Conservation (phyloP, 2,329 filamentous ascomycete genomes). For the Ophidiomyces ophidiicola region DNA sequence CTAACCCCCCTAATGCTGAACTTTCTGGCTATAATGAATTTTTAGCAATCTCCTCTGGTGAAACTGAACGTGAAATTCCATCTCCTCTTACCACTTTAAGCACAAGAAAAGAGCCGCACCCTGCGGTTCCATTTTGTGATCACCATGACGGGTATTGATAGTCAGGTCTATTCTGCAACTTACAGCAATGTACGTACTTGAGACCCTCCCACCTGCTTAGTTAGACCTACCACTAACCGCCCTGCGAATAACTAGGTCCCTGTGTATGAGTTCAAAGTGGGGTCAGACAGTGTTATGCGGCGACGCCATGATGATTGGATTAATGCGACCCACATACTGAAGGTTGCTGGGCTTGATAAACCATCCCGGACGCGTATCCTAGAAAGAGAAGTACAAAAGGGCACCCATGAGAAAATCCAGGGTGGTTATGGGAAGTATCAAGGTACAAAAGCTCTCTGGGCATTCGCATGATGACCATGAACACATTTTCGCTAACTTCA, state of each 20-base stretch:
- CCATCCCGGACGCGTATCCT: conserved; percentile 88
- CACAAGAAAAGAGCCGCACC: too few species aligned
- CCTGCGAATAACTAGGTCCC: conserved; percentile 53
- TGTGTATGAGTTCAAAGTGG: conserved; percentile 86
- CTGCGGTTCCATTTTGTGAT: too few species aligned
- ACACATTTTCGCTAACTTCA: neutral
- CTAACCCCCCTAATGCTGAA: too few species aligned
- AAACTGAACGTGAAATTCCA: too few species aligned
- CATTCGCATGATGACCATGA: neutral
- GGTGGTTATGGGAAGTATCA: conserved; percentile 98
- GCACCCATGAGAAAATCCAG: conserved; percentile 93
- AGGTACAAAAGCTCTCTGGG: conserved; percentile 39
- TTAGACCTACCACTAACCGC: neutral
- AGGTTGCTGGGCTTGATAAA: conserved; percentile 94
- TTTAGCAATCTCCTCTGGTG: too few species aligned
- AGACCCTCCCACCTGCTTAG: conserved; percentile 7
- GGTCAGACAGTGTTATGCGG: conserved; percentile 88
- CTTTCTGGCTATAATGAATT: too few species aligned
- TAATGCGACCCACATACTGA: conserved; percentile 98
- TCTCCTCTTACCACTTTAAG: too few species aligned
- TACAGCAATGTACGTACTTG: conserved; percentile 49
- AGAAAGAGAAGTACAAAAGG: conserved; percentile 93
- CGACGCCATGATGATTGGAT: conserved; percentile 90
- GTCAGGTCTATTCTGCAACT: conserved; percentile 51
- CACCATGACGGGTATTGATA: too few species aligned